phyloP scores from a whole-genome alignment of 1,139 yeast genomes.

The Sugiyamaella sp. region DNA sequence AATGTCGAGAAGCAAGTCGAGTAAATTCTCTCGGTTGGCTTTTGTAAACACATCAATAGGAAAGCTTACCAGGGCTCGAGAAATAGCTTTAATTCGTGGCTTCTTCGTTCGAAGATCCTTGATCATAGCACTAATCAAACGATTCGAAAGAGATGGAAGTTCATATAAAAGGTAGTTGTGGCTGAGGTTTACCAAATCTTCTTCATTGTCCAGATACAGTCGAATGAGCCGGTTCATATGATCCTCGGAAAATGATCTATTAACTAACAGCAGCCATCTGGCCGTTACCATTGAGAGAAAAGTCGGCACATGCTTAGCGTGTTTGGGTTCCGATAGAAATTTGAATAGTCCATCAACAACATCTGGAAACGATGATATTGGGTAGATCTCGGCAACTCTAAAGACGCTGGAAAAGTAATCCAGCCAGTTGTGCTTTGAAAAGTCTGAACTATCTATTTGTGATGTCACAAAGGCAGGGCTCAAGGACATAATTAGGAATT shows the following conservation, averaged over 20 bases:
- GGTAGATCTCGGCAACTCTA: constrained; percentile 31
- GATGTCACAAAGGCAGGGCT: constrained; percentile 8
- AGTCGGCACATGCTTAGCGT: constrained; percentile 19
- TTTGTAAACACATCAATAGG: constrained; percentile 29
- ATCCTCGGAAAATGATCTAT: constrained; percentile 26
- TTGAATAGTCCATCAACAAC: constrained; percentile 26
- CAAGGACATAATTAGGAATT: constrained; percentile 26
- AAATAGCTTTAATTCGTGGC: constrained; percentile 1
- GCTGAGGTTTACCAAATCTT: constrained; percentile 25
- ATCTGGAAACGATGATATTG: constrained; percentile 27
- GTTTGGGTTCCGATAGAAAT: constrained; percentile 18
- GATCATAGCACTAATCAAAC: constrained; percentile 24
- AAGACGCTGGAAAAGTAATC: constrained; percentile 29
- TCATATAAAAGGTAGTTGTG: constrained; percentile 31
- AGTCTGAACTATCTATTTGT: neutral
- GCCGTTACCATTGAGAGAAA: constrained; percentile 28
- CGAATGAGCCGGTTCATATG: constrained; percentile 25
- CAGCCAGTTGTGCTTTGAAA: constrained; percentile 15
- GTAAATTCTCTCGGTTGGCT: constrained; percentile 14
- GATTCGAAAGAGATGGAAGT: constrained; percentile 27
- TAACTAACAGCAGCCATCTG: constrained; percentile 36
- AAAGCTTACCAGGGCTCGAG: constrained; percentile 19
- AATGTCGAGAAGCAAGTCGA: constrained; percentile 17
- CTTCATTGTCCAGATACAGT: constrained; percentile 26
- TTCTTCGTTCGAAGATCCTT: constrained; percentile 14